phyloP scores from a whole-genome alignment of 129 eudicot genomes.

The Flaveria ramosissima region DNA sequence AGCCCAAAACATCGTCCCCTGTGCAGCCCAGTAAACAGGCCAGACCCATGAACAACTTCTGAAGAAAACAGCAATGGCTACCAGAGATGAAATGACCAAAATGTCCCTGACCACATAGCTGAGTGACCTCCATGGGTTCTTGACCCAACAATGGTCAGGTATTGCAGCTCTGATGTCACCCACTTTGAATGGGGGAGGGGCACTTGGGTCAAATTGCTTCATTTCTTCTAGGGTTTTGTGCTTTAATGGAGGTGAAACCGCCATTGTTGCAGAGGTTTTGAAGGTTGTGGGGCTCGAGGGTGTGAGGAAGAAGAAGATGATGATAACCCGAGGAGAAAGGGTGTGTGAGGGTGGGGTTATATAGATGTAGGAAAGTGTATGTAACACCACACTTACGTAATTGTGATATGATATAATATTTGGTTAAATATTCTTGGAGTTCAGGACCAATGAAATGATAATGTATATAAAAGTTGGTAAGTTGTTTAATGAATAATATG shows the following conservation, averaged over 20 bases:
- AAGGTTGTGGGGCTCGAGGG: conserved; percentile 12
- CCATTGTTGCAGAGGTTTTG: conserved; percentile 31
- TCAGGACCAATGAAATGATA: too few species aligned
- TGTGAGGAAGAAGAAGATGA: neutral
- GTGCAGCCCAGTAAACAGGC: conserved; percentile 82
- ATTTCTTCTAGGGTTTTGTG: neutral
- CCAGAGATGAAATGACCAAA: conserved; percentile 39
- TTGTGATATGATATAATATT: neutral
- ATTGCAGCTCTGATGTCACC: conserved; percentile 53
- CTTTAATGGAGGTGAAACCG: conserved; percentile 17
- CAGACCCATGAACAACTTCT: conserved; percentile 46
- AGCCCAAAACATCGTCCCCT: conserved; percentile 92
- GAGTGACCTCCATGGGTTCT: conserved; percentile 42
- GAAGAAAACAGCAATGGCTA: conserved; percentile 45
- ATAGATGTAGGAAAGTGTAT: conserved; percentile 14
- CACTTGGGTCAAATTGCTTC: conserved; percentile 45
- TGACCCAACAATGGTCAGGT: conserved; percentile 54
- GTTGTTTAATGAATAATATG: too few species aligned
- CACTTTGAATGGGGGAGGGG: conserved; percentile 47
- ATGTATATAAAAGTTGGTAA: too few species aligned
- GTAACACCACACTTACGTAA: conserved; percentile 12
- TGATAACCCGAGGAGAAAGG: conserved; percentile 26
- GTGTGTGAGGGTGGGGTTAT: conserved; percentile 24
- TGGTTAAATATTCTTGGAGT: too few species aligned
- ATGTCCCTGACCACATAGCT: conserved; percentile 48